Percentiles rank a stretch among this genome's conserved stretches.
Evolutionary conservation across 495 filamentous ascomycete genomes (phyloP).

Genomic region (Penicillium ucsense): DNA sequence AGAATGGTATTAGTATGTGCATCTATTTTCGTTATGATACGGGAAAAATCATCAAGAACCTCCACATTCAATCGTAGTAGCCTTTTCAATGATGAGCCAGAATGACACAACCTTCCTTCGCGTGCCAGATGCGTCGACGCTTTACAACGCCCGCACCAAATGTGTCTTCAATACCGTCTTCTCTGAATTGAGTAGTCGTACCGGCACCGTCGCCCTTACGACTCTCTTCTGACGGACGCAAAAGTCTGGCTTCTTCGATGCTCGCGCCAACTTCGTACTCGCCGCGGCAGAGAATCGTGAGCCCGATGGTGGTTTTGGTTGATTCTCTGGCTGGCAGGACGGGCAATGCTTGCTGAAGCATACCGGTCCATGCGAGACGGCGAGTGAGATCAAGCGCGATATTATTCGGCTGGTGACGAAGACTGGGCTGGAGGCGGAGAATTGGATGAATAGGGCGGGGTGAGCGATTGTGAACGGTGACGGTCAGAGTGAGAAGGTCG

Average conservation of each 20-base stretch:
- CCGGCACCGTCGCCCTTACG: slow-evolving; percentile 7
- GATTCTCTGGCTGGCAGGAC: slow-evolving; percentile 46
- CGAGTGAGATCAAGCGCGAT: slow-evolving; percentile 75
- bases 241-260: slow-evolving; percentile 64
- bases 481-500: slow-evolving; percentile 57
- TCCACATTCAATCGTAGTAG: background rate
- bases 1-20: no score
- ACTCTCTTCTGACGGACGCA: slow-evolving; percentile 8
- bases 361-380: slow-evolving; percentile 75
- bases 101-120: slow-evolving; percentile 53
- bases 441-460: slow-evolving; percentile 57
- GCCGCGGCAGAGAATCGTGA: slow-evolving; percentile 66
- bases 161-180: slow-evolving; percentile 39
- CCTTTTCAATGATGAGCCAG: slow-evolving; percentile 34
- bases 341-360: slow-evolving; percentile 64
- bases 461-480: slow-evolving; percentile 64
- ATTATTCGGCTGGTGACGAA: slow-evolving; percentile 62
- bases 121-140: slow-evolving; percentile 65
- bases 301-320: slow-evolving; percentile 47
- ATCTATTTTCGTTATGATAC: background rate
- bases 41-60: background rate
- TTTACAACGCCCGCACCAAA: slow-evolving; percentile 47
- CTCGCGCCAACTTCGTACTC: slow-evolving; percentile 74
- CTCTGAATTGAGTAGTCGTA: slow-evolving; percentile 22
- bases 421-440: slow-evolving; percentile 65